Percentiles rank a stretch among this genome's conserved stretches.
phyloP scores from a whole-genome alignment of 257 asterid species.

The Linaria vulgaris region DNA sequence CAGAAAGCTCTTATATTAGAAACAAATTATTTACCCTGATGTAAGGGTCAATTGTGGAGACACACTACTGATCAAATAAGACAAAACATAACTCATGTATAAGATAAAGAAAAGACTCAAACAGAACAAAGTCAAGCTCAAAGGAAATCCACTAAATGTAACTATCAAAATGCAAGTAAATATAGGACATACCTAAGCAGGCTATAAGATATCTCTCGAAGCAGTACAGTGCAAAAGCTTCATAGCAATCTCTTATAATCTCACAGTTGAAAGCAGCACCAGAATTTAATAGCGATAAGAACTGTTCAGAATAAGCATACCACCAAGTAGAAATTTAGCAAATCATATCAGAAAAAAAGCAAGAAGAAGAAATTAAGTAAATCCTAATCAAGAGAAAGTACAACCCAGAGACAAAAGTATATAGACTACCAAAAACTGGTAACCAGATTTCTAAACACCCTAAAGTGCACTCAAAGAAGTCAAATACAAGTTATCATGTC shows the following conservation, averaged over 20 bases:
- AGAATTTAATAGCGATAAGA: conserved; percentile 67
- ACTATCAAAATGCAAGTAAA: conserved; percentile 16
- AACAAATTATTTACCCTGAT: no score
- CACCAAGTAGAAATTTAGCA: conserved; percentile 16
- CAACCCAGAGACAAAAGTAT: not conserved
- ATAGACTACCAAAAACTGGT: not conserved
- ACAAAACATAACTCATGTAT: not conserved
- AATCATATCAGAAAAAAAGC: conserved; percentile 13
- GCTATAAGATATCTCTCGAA: conserved; percentile 98
- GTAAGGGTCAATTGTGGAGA: no score
- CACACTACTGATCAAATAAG: no score
- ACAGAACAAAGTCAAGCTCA: not conserved
- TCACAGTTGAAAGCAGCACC: conserved; percentile 85
- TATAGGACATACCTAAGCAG: conserved; percentile 74
- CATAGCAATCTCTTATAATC: conserved; percentile 91
- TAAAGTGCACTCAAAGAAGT: not conserved
- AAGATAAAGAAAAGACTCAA: not conserved
- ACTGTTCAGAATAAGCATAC: conserved; percentile 49
- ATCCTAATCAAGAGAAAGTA: conserved; percentile 13
- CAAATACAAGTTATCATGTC: not conserved
- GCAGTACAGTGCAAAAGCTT: conserved; percentile 97
- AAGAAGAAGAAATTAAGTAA: conserved; percentile 20
- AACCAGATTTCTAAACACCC: not conserved
- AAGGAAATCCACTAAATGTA: conserved; percentile 18
- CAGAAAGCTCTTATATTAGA: no score